Evolutionary conservation across 176 grass and related monocot species (phyloP), one percentile per base, ranked within the genome.

Genomic region (Bothriochloa decipiens): DNA sequence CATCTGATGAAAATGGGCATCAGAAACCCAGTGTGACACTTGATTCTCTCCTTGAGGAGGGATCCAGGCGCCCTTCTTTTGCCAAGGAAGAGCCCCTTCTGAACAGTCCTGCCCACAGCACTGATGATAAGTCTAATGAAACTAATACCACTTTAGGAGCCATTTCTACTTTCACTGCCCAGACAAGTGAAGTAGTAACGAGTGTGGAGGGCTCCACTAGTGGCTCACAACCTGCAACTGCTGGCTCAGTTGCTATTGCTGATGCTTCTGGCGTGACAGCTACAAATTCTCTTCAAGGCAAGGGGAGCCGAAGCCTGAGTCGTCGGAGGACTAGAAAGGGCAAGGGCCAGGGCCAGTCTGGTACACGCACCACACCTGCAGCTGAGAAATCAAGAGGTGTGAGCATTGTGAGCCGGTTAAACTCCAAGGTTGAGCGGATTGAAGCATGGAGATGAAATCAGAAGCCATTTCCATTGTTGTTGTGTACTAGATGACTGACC

Each of bases 401-500:
- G 5, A 94, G 89, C 78, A 88, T 94, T 20, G 87, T 94, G 35
- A 92, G 94, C 77, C 87, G 87, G 83, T 88, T 97, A 81, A 90
- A 97, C 85, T 85, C 85, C 22, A 94, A 90, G 85, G 79, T 82
- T 61, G 94, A 94, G 72, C 81, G 91, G 63, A 78, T 90, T 12
- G 94, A 94, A 86, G 94, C 90, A 45, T 97, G 91, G 94, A 88
- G 91, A 89, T 97, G 68, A 94, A 87, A 41, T 32, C 15, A 74
- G 76, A 88, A 39, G 28, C 41, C 35, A 55, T 36, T n/a, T 52
- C 23, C 11, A 8, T 32, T 22, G 69, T 41, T 74, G 32, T 39
- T 71, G 65, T 87, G 74, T 57, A 72, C 53, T 86, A 83, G 81
- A 77, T 64, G 72, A 88, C 81, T 86, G 70, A 85, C 83, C 84